A percentile compares a stretch with the other conserved stretches of the same genome.
These are phyloP conservation scores for Pyrus bretschneideri DNA, from an alignment of 306 rosid genomes.

Conservation along the genomic window DNA sequence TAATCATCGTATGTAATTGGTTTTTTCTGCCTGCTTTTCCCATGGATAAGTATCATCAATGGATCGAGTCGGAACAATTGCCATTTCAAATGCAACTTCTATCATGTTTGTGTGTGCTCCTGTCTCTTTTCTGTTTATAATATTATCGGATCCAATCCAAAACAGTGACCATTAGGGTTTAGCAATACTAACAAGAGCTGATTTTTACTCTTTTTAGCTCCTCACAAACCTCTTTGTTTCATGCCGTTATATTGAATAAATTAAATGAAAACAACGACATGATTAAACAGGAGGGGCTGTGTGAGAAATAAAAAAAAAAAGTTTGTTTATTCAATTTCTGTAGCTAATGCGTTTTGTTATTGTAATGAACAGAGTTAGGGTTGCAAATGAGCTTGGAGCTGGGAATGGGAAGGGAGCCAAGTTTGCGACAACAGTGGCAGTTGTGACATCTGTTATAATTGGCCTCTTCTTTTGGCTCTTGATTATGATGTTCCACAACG, in stretches of 20 bases:
- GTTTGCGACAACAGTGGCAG: slow-evolving; percentile 65
- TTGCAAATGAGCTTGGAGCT: slow-evolving; percentile 83
- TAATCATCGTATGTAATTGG: background rate
- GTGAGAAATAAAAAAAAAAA: no score
- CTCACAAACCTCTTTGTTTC: no score
- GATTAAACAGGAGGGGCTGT: no score
- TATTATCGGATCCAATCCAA: background rate
- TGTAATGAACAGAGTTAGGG: slow-evolving; percentile 57
- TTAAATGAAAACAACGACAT: no score
- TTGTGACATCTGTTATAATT: slow-evolving; percentile 42
- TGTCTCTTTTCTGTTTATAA: background rate
- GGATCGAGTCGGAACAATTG: background rate
- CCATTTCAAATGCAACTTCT: background rate
- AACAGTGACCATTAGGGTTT: background rate
- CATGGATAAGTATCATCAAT: background rate
- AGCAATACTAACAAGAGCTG: background rate
- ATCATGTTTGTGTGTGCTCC: background rate
- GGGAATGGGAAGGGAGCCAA: slow-evolving; percentile 75
- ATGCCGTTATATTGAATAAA: no score
- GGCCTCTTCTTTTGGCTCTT: slow-evolving; percentile 63
- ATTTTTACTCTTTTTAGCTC: background rate
- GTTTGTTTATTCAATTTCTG: background rate
- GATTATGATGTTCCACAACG: slow-evolving; percentile 35
- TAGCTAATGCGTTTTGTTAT: background rate
- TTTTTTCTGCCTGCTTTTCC: background rate